phyloP scores from a whole-genome alignment of 768 basidiomycete species.

The Phaeotremella fagi region DNA sequence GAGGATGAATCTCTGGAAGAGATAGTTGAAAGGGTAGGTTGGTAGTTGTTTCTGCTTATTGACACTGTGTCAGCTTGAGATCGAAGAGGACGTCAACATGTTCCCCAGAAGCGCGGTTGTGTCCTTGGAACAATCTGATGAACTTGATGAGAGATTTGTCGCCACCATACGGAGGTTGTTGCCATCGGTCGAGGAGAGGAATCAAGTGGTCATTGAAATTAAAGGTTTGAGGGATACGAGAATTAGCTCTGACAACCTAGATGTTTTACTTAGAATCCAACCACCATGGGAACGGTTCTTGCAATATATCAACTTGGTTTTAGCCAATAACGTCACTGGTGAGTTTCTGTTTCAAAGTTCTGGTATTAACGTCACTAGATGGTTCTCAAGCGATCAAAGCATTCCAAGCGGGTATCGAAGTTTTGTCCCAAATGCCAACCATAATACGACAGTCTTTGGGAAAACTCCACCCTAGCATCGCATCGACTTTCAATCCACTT shows the following conservation, averaged over 20 bases:
- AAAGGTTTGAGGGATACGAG: too few relatives aligned
- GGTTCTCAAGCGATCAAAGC: background rate
- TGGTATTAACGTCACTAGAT: background rate
- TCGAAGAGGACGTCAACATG: constrained; percentile 7
- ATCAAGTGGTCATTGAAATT: constrained; percentile 14
- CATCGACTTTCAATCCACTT: background rate
- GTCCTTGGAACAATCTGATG: constrained; percentile 22
- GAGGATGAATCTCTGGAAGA: constrained; percentile 28
- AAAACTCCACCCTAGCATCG: background rate
- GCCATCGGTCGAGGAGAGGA: constrained; percentile 10
- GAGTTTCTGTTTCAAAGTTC: background rate
- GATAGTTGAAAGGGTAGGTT: constrained; percentile 27
- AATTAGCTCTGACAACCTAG: background rate
- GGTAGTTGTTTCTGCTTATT: background rate
- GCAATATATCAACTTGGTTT: constrained; percentile 1
- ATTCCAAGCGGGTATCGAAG: background rate
- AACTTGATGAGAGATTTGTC: constrained; percentile 25
- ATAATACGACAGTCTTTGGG: background rate
- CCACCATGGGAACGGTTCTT: constrained; percentile 11
- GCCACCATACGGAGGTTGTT: constrained; percentile 6
- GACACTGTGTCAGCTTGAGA: constrained; percentile 14
- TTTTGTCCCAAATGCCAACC: background rate
- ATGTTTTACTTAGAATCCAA: constrained; percentile 6
- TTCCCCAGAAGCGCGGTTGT: constrained; percentile 19
- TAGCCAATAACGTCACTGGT: background rate